Evolutionary conservation across 208 protist species (phyloP).

Genomic region (Trypanosoma avium): DNA sequence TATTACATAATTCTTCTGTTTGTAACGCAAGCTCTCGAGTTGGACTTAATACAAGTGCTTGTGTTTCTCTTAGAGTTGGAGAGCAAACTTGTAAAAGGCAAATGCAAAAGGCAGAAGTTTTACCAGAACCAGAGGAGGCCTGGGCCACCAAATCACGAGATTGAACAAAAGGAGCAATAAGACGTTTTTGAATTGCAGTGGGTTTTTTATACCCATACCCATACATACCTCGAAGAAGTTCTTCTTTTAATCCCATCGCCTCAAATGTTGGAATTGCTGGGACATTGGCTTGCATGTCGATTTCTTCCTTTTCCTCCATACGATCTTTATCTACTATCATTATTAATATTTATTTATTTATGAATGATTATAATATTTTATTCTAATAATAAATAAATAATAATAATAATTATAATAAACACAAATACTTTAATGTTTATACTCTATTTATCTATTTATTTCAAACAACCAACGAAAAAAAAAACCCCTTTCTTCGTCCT

Average conservation of each 20-base stretch:
- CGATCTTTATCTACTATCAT: conserved; percentile 10
- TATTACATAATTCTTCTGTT: conserved; percentile 94
- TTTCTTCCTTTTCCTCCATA: conserved; percentile 30
- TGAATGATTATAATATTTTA: conserved; percentile 1
- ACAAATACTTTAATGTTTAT: neutral
- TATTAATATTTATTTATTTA: neutral
- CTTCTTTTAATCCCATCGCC: conserved; percentile 83
- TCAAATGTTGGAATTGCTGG: conserved; percentile 86
- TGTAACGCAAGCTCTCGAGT: conserved; percentile 98
- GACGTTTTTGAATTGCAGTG: conserved; percentile 98
- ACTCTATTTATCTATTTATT: too few species aligned
- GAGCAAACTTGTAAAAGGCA: conserved; percentile 90
- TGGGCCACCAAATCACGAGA: conserved; percentile 97
- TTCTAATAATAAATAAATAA: neutral
- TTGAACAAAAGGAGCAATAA: conserved; percentile 92
- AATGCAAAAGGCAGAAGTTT: conserved; percentile 98
- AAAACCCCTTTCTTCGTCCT: conserved; percentile 16
- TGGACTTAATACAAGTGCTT: conserved; percentile 97
- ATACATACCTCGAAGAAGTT: conserved; percentile 96
- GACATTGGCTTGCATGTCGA: conserved; percentile 85
- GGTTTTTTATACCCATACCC: conserved; percentile 98
- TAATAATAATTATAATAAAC: conserved; percentile 11
- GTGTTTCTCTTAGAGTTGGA: conserved; percentile 69
- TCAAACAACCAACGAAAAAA: too few species aligned
- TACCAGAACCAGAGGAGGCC: conserved; percentile 98